These are phyloP conservation scores for Achaetomium macrosporum DNA, from an alignment of 2,329 filamentous ascomycete species.

Conservation along the genomic window DNA sequence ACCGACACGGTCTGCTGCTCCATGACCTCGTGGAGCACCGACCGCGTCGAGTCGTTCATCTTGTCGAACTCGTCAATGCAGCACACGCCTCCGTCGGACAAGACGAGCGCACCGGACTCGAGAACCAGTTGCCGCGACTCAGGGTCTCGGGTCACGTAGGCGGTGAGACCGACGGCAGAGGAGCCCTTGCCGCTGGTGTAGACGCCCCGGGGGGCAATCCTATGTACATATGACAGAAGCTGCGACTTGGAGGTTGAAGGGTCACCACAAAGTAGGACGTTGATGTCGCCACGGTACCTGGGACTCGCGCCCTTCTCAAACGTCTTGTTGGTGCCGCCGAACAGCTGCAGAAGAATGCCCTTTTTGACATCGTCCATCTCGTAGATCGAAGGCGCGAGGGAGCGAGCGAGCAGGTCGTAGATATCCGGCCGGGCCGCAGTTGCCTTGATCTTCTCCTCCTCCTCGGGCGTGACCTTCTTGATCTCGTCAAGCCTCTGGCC, in stretches of 20 bases:
- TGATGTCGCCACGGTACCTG: slow-evolving; percentile 95
- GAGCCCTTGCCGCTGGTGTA: slow-evolving; percentile 79
- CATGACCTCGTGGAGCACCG: slow-evolving; percentile 83
- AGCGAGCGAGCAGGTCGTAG: slow-evolving; percentile 86
- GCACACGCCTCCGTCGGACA: slow-evolving; percentile 77
- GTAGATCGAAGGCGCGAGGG: slow-evolving; percentile 89
- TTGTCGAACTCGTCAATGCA: slow-evolving; percentile 85
- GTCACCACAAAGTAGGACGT: slow-evolving; percentile 92
- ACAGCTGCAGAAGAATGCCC: slow-evolving; percentile 91
- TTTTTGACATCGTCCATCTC: slow-evolving; percentile 99
- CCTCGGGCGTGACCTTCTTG: slow-evolving; percentile 75
- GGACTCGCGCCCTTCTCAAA: slow-evolving; percentile 96
- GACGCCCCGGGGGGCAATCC: slow-evolving; percentile 84
- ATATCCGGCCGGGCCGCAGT: slow-evolving; percentile 78
- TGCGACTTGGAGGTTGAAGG: slow-evolving; percentile 97
- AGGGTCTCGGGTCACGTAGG: slow-evolving; percentile 74
- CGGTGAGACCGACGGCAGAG: slow-evolving; percentile 74
- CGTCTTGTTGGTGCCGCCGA: slow-evolving; percentile 95
- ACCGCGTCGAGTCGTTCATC: slow-evolving; percentile 73
- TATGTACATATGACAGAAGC: slow-evolving; percentile 88
- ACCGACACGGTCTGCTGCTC: slow-evolving; percentile 82
- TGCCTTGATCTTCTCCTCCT: slow-evolving; percentile 80
- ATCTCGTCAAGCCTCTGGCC: slow-evolving; percentile 77
- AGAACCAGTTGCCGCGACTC: slow-evolving; percentile 75
- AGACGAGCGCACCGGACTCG: slow-evolving; percentile 71